Conservation (phyloP, 1,139 yeast species). For the Taphrina sp. region DNA sequence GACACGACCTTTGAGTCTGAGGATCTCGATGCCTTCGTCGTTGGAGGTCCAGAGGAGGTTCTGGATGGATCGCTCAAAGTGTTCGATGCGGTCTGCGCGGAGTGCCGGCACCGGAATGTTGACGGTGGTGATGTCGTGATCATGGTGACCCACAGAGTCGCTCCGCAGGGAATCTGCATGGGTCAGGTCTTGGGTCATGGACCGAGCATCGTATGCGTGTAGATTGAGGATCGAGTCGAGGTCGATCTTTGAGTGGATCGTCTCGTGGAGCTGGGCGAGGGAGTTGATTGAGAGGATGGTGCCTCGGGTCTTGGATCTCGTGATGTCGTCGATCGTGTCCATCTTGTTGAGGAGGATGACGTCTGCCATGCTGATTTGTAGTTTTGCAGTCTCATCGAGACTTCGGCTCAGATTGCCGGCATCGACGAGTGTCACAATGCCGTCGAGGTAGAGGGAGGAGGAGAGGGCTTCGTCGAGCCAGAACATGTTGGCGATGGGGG, state of each 20-base stretch:
- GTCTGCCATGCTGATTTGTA: slow-evolving; percentile 86
- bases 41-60: slow-evolving; percentile 64
- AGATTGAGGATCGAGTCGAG: slow-evolving; percentile 66
- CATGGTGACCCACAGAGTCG: slow-evolving; percentile 3
- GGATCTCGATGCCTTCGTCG: slow-evolving; percentile 54
- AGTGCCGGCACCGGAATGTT: slow-evolving; percentile 56
- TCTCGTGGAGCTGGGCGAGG: slow-evolving; percentile 63
- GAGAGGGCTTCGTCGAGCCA: slow-evolving; percentile 91
- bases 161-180: slow-evolving; percentile 40
- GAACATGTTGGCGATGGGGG: slow-evolving; percentile 91
- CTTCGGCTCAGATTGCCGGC: slow-evolving; percentile 64
- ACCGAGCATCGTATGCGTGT: slow-evolving; percentile 69
- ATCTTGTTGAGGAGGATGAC: slow-evolving; percentile 71
- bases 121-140: slow-evolving; percentile 59
- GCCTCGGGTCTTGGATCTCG: slow-evolving; percentile 40
- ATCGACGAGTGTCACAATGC: slow-evolving; percentile 89
- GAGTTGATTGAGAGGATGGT: slow-evolving; percentile 62
- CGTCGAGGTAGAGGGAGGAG: slow-evolving; percentile 84
- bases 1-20: slow-evolving; percentile 76
- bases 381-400: slow-evolving; percentile 54
- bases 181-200: slow-evolving; percentile 45
- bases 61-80: slow-evolving; percentile 63
- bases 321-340: slow-evolving; percentile 51
- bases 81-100: slow-evolving; percentile 44
- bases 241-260: slow-evolving; percentile 67